These are phyloP conservation scores for Ampelocalamus luodianensis DNA, from an alignment of 176 grass and related monocot species.

Conservation along the genomic window DNA sequence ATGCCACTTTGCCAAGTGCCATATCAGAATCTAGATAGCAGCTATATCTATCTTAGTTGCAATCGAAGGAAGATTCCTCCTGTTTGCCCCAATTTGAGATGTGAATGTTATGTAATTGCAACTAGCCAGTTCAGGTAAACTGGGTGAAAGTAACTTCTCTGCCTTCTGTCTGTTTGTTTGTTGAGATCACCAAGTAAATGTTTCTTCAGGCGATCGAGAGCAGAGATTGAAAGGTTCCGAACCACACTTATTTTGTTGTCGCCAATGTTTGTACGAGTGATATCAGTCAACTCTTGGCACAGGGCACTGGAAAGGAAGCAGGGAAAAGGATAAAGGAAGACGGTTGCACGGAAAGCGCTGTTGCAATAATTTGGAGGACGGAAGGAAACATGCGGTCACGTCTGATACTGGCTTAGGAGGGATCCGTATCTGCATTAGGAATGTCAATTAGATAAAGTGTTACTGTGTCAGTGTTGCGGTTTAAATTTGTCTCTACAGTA, in stretches of 20 bases:
- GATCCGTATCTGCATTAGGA: no score
- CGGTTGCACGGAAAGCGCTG: background rate
- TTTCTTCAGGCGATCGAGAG: background rate
- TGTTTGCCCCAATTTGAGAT: background rate
- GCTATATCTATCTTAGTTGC: no score
- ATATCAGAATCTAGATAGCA: background rate
- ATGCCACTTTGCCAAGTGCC: background rate
- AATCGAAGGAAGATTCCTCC: background rate
- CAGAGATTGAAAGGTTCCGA: background rate
- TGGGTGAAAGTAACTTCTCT: background rate
- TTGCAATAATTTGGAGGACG: background rate
- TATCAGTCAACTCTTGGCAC: background rate
- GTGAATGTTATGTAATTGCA: background rate
- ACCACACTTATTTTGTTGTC: background rate
- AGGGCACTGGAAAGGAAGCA: background rate
- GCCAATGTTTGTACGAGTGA: background rate
- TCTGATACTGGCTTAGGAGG: background rate
- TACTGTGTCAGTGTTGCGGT: no score
- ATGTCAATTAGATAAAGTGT: no score
- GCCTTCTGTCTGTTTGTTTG: no score
- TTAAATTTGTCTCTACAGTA: no score
- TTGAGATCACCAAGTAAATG: background rate
- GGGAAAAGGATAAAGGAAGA: background rate
- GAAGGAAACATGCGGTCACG: background rate
- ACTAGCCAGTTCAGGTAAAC: no score